Conservation (phyloP, 495 filamentous ascomycete genomes). For the Cercophora samala region DNA sequence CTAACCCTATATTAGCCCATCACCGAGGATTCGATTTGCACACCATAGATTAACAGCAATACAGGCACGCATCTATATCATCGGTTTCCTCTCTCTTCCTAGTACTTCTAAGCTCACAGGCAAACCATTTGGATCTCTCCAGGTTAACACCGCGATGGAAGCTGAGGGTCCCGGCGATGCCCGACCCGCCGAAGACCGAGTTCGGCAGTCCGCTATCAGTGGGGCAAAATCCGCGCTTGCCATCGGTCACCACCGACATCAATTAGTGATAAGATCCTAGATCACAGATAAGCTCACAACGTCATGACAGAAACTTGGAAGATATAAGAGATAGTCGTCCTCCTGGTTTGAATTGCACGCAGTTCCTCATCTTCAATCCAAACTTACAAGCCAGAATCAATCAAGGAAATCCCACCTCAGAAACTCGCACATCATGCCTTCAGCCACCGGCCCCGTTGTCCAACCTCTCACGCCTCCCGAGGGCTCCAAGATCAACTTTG, state of each 20-base stretch:
- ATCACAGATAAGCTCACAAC: neutral
- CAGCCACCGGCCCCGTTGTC: slow-evolving; percentile 15
- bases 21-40: too few species aligned
- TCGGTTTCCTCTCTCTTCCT: too few species aligned
- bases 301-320: neutral
- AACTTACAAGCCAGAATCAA: neutral
- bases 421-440: neutral
- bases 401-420: neutral
- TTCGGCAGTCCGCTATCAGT: neutral
- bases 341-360: neutral
- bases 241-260: neutral
- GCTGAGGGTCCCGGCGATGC: neutral
- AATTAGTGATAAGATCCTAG: neutral
- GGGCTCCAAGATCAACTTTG: slow-evolving; percentile 57
- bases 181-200: slow-evolving; percentile 2
- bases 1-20: too few species aligned
- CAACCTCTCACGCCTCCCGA: slow-evolving; percentile 42
- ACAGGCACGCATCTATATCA: too few species aligned
- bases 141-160: neutral
- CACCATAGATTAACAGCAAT: too few species aligned
- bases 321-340: neutral
- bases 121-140: neutral
- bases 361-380: neutral
- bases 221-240: neutral
- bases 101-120: too few species aligned